Percentiles rank a stretch among this genome's conserved stretches.
Evolutionary conservation across 306 rosid genomes (phyloP).

Genomic region (Acmispon strigosus): DNA sequence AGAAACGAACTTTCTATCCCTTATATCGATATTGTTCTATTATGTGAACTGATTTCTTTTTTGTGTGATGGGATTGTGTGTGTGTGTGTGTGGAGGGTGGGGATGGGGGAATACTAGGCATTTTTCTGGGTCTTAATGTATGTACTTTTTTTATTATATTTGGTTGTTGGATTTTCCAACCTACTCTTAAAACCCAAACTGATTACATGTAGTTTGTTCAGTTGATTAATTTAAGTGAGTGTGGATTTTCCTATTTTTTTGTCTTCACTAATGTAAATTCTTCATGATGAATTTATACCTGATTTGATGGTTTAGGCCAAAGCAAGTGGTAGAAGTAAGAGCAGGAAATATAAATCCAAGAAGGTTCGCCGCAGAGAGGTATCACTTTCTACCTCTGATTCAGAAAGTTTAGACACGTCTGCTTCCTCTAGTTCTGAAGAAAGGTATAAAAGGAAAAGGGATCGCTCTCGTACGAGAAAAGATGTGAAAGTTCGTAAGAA

Average conservation of each 20-base stretch:
- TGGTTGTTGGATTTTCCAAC: background rate
- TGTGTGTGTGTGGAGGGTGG: too few relatives aligned
- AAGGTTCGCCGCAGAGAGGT: conserved; percentile 43
- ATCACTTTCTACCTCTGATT: conserved; percentile 46
- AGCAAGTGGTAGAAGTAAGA: conserved; percentile 40
- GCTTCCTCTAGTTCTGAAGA: conserved; percentile 54
- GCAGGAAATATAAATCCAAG: conserved; percentile 53
- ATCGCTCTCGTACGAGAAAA: conserved; percentile 38
- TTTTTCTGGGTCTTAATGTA: background rate
- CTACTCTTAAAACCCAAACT: background rate
- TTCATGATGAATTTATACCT: background rate
- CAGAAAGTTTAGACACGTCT: conserved; percentile 28
- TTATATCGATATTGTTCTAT: background rate
- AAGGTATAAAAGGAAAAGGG: conserved; percentile 40
- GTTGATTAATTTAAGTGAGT: background rate
- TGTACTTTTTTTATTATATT: background rate
- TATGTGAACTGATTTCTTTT: background rate
- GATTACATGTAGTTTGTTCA: background rate
- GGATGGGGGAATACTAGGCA: too few relatives aligned
- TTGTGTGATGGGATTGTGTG: too few relatives aligned
- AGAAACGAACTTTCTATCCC: background rate
- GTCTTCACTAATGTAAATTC: background rate
- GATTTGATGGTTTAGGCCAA: conserved; percentile 40
- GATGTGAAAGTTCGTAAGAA: conserved; percentile 44
- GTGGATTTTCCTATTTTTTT: background rate